Evolutionary conservation across 1,139 yeast genomes (phyloP).

Genomic region (Hyphopichia buzzinii): DNA sequence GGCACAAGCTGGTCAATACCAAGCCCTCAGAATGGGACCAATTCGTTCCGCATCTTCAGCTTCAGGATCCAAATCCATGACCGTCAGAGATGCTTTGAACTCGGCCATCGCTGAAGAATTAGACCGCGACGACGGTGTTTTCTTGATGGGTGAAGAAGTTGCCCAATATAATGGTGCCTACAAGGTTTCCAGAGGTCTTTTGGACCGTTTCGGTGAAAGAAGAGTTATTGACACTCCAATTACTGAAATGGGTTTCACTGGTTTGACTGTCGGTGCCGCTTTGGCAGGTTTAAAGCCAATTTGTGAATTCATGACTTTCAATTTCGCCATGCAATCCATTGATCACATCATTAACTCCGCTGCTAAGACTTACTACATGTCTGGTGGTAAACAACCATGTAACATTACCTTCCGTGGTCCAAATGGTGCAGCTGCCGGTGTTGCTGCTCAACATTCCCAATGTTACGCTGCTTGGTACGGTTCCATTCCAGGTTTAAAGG

Average conservation of each 20-base stretch:
- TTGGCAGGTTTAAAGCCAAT: conserved; percentile 96
- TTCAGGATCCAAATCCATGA: conserved; percentile 63
- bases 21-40: conserved; percentile 30
- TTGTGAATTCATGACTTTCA: conserved; percentile 98
- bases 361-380: conserved; percentile 97
- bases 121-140: conserved; percentile 92
- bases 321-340: conserved; percentile 99
- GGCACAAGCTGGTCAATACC: conserved; percentile 31
- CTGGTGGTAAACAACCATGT: conserved; percentile 98
- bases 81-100: conserved; percentile 97
- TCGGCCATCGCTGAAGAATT: conserved; percentile 95
- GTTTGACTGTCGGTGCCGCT: conserved; percentile 96
- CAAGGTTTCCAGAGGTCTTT: conserved; percentile 91
- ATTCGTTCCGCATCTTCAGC: conserved; percentile 46
- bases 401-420: conserved; percentile 98
- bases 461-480: conserved; percentile 98
- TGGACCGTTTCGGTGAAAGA: conserved; percentile 96
- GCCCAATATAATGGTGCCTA: conserved; percentile 99
- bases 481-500: conserved; percentile 96
- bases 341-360: conserved; percentile 98
- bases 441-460: conserved; percentile 98
- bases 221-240: conserved; percentile 97
- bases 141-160: conserved; percentile 97
- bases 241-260: conserved; percentile 99
- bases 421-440: conserved; percentile 99